Evolutionary conservation across 177 flowering plant genomes (phyloP).

Genomic region (Telopea speciosissima): DNA sequence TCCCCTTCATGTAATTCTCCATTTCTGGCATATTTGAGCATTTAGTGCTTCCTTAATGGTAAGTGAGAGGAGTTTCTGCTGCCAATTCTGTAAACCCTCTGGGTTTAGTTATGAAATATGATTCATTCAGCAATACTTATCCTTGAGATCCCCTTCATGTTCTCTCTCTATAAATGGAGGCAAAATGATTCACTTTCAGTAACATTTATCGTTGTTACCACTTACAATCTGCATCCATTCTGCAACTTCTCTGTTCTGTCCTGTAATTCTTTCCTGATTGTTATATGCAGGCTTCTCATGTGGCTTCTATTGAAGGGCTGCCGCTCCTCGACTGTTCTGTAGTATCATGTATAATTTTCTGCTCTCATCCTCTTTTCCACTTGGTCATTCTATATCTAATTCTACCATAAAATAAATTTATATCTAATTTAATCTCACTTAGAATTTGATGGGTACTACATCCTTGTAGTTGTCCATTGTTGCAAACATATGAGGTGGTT

Average conservation of each 20-base stretch:
- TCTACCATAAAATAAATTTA: no score
- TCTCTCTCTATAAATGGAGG: background rate
- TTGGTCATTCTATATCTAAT: background rate
- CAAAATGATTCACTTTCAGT: no score
- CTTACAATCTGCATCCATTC: background rate
- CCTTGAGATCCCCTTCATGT: background rate
- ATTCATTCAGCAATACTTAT: background rate
- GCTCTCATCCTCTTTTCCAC: background rate
- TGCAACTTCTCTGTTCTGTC: background rate
- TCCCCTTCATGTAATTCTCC: background rate
- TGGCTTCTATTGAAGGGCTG: slow-evolving; percentile 63
- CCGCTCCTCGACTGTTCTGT: slow-evolving; percentile 55
- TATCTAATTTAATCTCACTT: background rate
- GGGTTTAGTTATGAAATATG: background rate
- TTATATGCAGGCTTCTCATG: slow-evolving; percentile 59
- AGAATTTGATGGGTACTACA: background rate
- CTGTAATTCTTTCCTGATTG: slow-evolving; percentile 3
- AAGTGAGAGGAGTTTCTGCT: background rate
- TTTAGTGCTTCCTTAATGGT: background rate
- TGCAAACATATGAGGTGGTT: background rate
- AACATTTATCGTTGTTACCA: background rate
- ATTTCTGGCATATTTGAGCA: background rate
- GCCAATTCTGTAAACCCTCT: background rate
- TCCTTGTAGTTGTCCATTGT: background rate
- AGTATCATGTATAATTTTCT: slow-evolving; percentile 54